Evolutionary conservation across 495 filamentous ascomycete genomes (phyloP), one percentile per base, ranked within the genome.

Genomic region (Aspergillus mulundensis): DNA sequence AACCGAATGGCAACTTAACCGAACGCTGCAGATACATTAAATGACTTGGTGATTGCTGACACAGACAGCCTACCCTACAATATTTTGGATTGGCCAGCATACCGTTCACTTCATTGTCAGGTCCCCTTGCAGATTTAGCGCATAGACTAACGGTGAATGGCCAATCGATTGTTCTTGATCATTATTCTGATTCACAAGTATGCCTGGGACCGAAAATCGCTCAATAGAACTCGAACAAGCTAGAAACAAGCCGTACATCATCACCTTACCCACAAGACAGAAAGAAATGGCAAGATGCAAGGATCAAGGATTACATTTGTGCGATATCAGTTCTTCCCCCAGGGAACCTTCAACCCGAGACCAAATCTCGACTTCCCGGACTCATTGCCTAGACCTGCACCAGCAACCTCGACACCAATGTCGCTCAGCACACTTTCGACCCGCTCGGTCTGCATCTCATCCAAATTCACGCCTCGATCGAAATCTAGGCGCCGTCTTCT

Each of bases 401-500:
- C 10, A 5, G 28, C 18, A 11, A 16, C 19, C 2, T 32, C 28
- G 44, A 19, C 23, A 2, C 34, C 40, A 7, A 23, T n/a, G 1
- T 24, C 52, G 12, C 7, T 54, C 6, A n/a, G 16, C 7, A 8
- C 54, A 39, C 32, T 28, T 20, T 32, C 49, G 36, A 50, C 25
- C 21, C 40, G 39, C 18, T 19, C 39, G 8, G 36, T 18, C 24
- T 23, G 48, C n/a, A 12, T 18, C 20, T 58, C 62, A 28, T 57
- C 63, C 45, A 71, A 15, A 56, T 63, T 64, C 38, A 68, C 36
- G 0, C 66, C 72, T 18, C 70, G 69, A 70, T 87, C 85, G 43
- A 79, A 66, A 57, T 81, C 78, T 54, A 88, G 70, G 52, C 90
- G 78, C 41, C 82, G 77, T 61, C 77, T 52, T 53, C 66, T 63